Evolutionary conservation across 2,329 filamentous ascomycete species (phyloP).

Genomic region (Cercospora zeina): DNA sequence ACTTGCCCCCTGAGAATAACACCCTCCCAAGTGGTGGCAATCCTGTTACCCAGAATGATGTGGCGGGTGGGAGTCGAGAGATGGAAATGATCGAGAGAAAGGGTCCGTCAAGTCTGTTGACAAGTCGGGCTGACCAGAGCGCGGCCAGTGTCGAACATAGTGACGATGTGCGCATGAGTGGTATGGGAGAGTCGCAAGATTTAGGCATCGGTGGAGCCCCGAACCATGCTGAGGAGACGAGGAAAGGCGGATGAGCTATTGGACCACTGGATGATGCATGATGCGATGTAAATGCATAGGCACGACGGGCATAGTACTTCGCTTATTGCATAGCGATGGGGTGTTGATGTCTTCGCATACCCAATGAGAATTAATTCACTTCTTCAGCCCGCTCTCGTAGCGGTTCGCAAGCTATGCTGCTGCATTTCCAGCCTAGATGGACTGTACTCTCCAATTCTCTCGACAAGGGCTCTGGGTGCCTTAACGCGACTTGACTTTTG

Average conservation of each 20-base stretch:
- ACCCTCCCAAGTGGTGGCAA: neutral
- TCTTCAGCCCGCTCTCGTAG: neutral
- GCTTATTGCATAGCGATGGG: slow-evolving; percentile 7
- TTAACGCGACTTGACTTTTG: too few relatives aligned
- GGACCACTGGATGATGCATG: neutral
- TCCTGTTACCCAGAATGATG: neutral
- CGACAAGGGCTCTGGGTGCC: too few relatives aligned
- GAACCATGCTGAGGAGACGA: slow-evolving; percentile 17
- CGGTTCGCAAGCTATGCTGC: neutral
- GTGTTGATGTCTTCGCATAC: neutral
- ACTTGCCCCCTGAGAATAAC: slow-evolving; percentile 1
- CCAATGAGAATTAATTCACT: neutral
- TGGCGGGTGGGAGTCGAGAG: slow-evolving; percentile 2
- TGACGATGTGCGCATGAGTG: slow-evolving; percentile 23
- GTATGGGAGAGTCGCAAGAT: slow-evolving; percentile 22
- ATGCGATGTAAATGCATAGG: neutral
- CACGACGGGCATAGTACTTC: neutral
- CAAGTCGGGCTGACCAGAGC: neutral
- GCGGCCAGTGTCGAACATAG: neutral
- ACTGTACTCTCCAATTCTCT: too few relatives aligned
- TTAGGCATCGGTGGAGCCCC: slow-evolving; percentile 20
- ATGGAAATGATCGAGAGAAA: slow-evolving; percentile 36
- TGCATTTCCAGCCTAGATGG: neutral
- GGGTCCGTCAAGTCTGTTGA: slow-evolving; percentile 10
- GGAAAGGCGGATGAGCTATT: slow-evolving; percentile 9